phyloP scores from a whole-genome alignment of 345 rosid genomes.

The Anacardium occidentale region DNA sequence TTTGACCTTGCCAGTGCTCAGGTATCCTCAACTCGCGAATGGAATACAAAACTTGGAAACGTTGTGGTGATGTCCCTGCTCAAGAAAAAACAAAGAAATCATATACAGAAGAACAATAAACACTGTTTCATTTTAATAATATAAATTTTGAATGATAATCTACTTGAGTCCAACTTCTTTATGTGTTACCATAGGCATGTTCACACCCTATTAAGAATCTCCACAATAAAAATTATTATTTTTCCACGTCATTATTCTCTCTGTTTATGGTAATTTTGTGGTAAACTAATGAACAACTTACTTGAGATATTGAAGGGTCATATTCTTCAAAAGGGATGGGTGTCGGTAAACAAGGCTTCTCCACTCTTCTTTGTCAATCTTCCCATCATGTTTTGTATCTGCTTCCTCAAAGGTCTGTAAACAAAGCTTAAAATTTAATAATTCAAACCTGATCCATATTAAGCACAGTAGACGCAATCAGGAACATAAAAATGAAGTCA shows the following conservation, averaged over 20 bases:
- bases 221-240: neutral
- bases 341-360: conserved; percentile 87
- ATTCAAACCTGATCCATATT: neutral
- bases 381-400: conserved; percentile 95
- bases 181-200: too few species aligned
- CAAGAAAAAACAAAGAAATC: conserved; percentile 13
- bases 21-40: conserved; percentile 93
- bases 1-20: conserved; percentile 20
- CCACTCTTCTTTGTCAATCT: conserved; percentile 96
- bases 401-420: conserved; percentile 98
- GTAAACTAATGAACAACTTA: conserved; percentile 38
- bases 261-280: too few species aligned
- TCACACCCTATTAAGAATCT: neutral
- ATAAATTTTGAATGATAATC: too few species aligned
- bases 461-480: neutral
- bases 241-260: too few species aligned
- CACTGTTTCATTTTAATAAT: too few species aligned
- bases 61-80: conserved; percentile 93
- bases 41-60: conserved; percentile 97
- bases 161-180: too few species aligned
- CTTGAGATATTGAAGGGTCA: conserved; percentile 99
- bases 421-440: conserved; percentile 17
- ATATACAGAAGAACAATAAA: neutral
- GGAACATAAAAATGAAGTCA: neutral
- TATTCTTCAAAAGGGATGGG: conserved; percentile 89